Evolutionary conservation across 1,139 yeast genomes (phyloP).

Genomic region (Geotrichum australiense): DNA sequence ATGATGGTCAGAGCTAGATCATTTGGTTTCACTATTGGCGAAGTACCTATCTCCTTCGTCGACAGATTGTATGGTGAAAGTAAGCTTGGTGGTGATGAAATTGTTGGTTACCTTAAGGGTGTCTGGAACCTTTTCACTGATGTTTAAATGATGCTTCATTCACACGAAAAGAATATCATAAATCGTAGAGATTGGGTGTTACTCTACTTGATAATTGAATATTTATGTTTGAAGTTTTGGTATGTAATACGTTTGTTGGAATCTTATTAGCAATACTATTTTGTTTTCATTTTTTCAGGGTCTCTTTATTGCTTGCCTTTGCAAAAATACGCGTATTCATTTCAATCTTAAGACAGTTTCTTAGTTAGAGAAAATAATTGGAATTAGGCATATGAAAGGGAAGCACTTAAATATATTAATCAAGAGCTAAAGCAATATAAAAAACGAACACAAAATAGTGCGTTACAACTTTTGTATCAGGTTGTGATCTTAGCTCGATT

Average conservation of each 20-base stretch:
- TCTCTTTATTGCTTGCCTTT: neutral
- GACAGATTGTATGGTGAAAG: slow-evolving; percentile 77
- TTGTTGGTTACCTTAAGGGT: slow-evolving; percentile 69
- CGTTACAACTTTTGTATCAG: too few species aligned
- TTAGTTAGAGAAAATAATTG: neutral
- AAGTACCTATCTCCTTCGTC: slow-evolving; percentile 73
- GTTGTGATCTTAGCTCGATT: too few species aligned
- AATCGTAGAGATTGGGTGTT: neutral
- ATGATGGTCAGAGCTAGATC: slow-evolving; percentile 81
- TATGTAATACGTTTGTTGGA: too few species aligned
- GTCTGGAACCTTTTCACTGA: slow-evolving; percentile 64
- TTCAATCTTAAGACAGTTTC: neutral
- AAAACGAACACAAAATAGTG: too few species aligned
- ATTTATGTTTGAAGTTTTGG: neutral
- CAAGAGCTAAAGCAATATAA: too few species aligned
- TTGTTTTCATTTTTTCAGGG: neutral
- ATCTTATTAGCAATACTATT: neutral
- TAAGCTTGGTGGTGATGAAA: slow-evolving; percentile 77
- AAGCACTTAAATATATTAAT: too few species aligned
- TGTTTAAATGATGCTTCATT: slow-evolving; percentile 36
- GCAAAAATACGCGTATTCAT: too few species aligned
- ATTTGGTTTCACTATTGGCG: slow-evolving; percentile 65
- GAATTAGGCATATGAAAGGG: neutral
- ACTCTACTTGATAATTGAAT: neutral
- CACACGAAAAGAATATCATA: neutral